A percentile compares a stretch with the other conserved stretches of the same genome.
These are phyloP conservation scores for Cladosporium halotolerans DNA, from an alignment of 2,329 filamentous ascomycete genomes.

Conservation along the genomic window DNA sequence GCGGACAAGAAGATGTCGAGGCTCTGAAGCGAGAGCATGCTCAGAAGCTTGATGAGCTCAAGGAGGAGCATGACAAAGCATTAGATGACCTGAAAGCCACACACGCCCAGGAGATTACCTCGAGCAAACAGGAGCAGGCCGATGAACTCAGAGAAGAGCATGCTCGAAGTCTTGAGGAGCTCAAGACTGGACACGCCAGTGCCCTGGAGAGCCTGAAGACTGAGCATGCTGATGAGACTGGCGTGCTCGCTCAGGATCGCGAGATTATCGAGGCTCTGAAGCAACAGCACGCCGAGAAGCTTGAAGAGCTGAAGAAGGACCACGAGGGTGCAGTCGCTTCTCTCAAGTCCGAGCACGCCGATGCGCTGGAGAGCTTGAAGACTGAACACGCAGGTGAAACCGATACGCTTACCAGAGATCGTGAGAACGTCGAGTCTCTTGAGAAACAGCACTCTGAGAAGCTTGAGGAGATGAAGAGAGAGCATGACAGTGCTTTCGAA, in stretches of 20 bases:
- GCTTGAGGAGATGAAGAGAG: constrained; percentile 8
- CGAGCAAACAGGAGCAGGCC: neutral
- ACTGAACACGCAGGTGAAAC: neutral
- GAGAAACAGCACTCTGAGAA: constrained; percentile 16
- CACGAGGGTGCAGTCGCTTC: neutral
- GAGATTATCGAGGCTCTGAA: neutral
- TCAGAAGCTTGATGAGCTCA: neutral
- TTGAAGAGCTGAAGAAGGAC: neutral
- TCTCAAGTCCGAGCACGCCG: neutral
- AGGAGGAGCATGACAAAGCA: constrained; percentile 15
- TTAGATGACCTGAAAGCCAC: constrained; percentile 10
- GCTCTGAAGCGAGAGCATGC: neutral
- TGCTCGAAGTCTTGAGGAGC: constrained; percentile 5
- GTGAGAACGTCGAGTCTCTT: constrained; percentile 15
- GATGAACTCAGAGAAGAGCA: constrained; percentile 1
- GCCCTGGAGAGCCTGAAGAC: constrained; percentile 6
- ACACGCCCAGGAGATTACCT: constrained; percentile 2
- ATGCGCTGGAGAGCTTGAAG: neutral
- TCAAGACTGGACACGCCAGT: neutral
- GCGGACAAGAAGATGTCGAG: neutral
- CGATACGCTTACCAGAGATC: neutral
- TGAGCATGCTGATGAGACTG: neutral
- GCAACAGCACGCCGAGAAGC: neutral
- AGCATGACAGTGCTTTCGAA: constrained; percentile 13
- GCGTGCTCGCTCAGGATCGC: neutral